Evolutionary conservation across 257 asterid genomes (phyloP).

Genomic region (Solanum chaucha): DNA sequence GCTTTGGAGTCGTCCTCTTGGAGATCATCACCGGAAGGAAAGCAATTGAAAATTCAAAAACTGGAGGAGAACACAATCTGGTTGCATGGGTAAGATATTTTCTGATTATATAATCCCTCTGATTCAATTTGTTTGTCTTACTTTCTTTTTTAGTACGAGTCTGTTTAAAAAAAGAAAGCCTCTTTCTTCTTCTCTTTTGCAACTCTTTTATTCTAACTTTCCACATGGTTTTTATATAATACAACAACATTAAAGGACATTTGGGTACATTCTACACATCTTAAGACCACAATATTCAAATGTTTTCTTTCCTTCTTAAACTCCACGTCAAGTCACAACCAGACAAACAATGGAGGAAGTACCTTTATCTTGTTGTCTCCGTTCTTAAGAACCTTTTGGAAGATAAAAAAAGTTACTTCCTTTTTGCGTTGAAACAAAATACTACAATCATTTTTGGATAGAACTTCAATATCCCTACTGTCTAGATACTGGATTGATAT

Average conservation of each 20-base stretch:
- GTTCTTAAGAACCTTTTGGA: background rate
- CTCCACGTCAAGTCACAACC: background rate
- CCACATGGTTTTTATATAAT: background rate
- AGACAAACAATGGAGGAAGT: background rate
- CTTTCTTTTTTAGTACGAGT: background rate
- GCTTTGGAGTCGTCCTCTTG: slow-evolving; percentile 94
- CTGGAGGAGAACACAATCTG: slow-evolving; percentile 66
- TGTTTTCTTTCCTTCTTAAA: background rate
- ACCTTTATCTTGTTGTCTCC: background rate
- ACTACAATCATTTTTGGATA: background rate
- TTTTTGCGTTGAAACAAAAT: background rate
- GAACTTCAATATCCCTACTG: background rate
- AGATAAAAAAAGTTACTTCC: background rate
- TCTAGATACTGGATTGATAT: background rate
- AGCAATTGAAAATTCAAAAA: slow-evolving; percentile 69
- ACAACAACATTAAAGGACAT: background rate
- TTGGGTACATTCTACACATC: background rate
- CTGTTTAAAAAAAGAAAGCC: background rate
- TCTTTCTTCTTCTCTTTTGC: background rate
- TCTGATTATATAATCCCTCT: background rate
- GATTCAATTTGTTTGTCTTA: background rate
- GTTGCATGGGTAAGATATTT: slow-evolving; percentile 66
- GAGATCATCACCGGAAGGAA: slow-evolving; percentile 90
- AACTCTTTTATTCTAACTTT: background rate
- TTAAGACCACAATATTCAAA: background rate